Evolutionary conservation across 163 green algal species (phyloP), one percentile per base, ranked within the genome.

Genomic region (Smithsoniella earleae): DNA sequence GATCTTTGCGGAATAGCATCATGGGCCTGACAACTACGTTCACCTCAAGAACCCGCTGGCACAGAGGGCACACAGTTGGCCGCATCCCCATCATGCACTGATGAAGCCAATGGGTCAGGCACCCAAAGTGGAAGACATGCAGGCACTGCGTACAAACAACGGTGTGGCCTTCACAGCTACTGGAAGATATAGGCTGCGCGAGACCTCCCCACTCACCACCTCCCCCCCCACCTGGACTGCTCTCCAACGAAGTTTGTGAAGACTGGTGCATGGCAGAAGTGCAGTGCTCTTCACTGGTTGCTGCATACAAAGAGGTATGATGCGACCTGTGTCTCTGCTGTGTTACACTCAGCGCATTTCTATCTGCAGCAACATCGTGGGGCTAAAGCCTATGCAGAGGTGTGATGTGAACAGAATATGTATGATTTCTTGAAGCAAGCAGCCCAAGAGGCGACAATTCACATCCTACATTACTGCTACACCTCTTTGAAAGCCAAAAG

Each of bases 31-130:
- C 13, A 10, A 49, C 40, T 22, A 92, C 81, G 37, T 86, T 54
- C 30, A 94, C 78, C 73, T 86, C 62, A 37, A 95, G 86, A 33
- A 54, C 44, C 2, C 81, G 75, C 54, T 92, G 86, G 82, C 89
- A 95, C 85, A 95, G 91, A 54, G 89, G 89, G 77, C 89, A 95
- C 4, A 36, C 58, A 5, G 78, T 89, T 49, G 81, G 66, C 3
- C 74, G 73, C 2, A 78, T 78, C 8, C 84, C 86, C 25, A 85
- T 77, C 66, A 81, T 85, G 80, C 89, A 95, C 82, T 94, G 88
- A 43, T 85, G 77, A 73, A 95, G 77, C 89, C 89, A 95, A 74
- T 90, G 83, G 33, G 79, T 66, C 30, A 89, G 76, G 78, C 83
- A 89, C 40, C 72, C 76, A 22, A 77, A 38, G 66, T 90, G 84